Evolutionary conservation across 1,284 basidiomycete genomes (phyloP).

Genomic region (Rhodotorula sp.): DNA sequence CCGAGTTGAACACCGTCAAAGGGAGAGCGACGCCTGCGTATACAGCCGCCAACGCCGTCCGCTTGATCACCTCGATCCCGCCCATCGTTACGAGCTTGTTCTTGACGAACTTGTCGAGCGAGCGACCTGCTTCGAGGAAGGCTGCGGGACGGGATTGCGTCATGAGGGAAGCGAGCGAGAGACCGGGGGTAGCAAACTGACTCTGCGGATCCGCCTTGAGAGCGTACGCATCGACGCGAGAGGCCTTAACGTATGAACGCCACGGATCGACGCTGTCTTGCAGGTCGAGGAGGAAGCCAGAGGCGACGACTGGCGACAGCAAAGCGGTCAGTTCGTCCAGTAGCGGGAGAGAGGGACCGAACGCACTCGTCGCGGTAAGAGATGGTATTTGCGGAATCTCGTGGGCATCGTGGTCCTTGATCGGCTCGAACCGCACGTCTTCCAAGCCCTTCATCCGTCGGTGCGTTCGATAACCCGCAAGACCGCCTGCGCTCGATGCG

Average conservation of each 20-base stretch:
- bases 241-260: conserved; percentile 42
- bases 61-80: conserved; percentile 55
- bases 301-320: conserved; percentile 49
- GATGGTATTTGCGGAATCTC: conserved; percentile 40
- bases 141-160: conserved; percentile 9
- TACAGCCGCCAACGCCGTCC: conserved; percentile 56
- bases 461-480: conserved; percentile 54
- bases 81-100: conserved; percentile 48
- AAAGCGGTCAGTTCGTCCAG: conserved; percentile 1
- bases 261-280: conserved; percentile 52
- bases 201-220: conserved; percentile 50
- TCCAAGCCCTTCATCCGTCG: conserved; percentile 55
- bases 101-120: conserved; percentile 51
- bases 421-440: conserved; percentile 52
- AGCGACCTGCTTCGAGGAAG: conserved; percentile 51
- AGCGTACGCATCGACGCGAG: conserved; percentile 51
- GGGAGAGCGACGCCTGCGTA: conserved; percentile 57
- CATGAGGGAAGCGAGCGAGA: not conserved
- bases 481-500: conserved; percentile 42
- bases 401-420: conserved; percentile 48
- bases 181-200: conserved; percentile 40
- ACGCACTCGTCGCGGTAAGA: conserved; percentile 32
- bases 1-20: conserved; percentile 48
- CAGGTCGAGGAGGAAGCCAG: conserved; percentile 52
- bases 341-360: not conserved